Evolutionary conservation across 2,329 filamentous ascomycete genomes (phyloP), one percentile per base, ranked within the genome.

Genomic region (Clonostachys sp.): DNA sequence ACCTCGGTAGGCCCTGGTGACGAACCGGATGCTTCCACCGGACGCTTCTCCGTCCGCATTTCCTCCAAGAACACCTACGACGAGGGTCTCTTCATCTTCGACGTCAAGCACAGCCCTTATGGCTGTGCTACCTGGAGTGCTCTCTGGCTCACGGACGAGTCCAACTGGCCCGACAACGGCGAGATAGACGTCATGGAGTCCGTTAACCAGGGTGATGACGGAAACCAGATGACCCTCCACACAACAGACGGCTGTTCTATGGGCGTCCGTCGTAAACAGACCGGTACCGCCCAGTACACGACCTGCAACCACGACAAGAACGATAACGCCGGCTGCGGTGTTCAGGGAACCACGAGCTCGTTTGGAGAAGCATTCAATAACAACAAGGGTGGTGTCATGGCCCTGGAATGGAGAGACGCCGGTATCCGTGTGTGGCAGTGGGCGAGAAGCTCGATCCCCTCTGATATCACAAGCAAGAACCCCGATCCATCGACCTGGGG

Each of bases 361-460:
- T 84, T 73, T 55, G 82, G 82, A 17, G 50, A 61, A 1, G 61
- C 55, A 3, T 78, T 78, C 60, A 86, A 86, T 58, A 55, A 61
- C 2, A 66, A 61, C 12, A 74, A 77, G 10, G 83, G 82, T 39
- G 81, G 80, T 35, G 56, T 83, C 47, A 77, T 84, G 58, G 81
- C 81, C 9, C 65, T 85, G 52, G 82, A 86, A 61, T 77, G 80
- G 64, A 75, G 82, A 17, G 56, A 70, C 14, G 80, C 71, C 17
- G 83, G 83, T 2, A 84, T 86, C 53, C 74, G 83, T 24, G 68
- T 80, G 55, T 86, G 82, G 83, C 77, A 80, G 66, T 85, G 83
- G 53, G 62, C 61, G 0, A 67, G 78, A 20, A 56, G 55, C 42
- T 58, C 58, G 2, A 67, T 82, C 13, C 81, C 81, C 2, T 44